Base-by-base conservation (phyloP, 2,329 filamentous ascomycete species). In the Sporothrix pseudoabietina region DNA sequence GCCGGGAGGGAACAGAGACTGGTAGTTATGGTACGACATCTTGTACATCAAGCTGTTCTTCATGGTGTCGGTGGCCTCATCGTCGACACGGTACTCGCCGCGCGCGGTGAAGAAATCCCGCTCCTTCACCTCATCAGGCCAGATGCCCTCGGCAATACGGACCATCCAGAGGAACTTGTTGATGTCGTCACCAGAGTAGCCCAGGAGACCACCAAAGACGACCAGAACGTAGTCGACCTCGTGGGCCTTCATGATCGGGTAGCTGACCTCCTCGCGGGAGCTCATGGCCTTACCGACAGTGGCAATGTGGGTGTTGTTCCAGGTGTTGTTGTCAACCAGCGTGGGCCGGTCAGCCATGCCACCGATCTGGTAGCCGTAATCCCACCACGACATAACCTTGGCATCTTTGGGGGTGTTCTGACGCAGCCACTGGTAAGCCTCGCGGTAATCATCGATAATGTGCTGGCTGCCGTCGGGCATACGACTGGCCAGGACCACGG, bases 141-240 rank as follows among this genome's bases (percentile, higher is more conserved):
- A 99, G 83, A 99, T 98, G 76, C 96, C 96, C 84, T 99, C 96
- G 54, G 96, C 96, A 80, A 99, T 99, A 81, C 96, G 90, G 74
- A 99, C 94, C 97, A 99, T 99, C 96, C 96, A 99, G 78, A 99
- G 86, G 87, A 99, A 99, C 85, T 99, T 99, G 87, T 99, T 99
- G 85, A 99, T 97, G 80, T 99, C 96, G 78, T 99, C 96, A 76
- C 96, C 96, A 70, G 94, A 98, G 85, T 99, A 99, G 72, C 97
- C 97, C 54, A 99, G 87, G 74, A 99, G 89, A 81, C 94, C 96
- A 79, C 96, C 96, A 73, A 98, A 99, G 73, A 99, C 96, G 26
- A 99, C 90, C 72, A 99, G 87, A n/a, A 99, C 94, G 78, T 99
- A 99, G 83, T 99, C 95, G 3, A 99, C 96, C 83, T 99, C 96